Conservation (phyloP, 768 basidiomycete species). For the Mycena rosella region DNA sequence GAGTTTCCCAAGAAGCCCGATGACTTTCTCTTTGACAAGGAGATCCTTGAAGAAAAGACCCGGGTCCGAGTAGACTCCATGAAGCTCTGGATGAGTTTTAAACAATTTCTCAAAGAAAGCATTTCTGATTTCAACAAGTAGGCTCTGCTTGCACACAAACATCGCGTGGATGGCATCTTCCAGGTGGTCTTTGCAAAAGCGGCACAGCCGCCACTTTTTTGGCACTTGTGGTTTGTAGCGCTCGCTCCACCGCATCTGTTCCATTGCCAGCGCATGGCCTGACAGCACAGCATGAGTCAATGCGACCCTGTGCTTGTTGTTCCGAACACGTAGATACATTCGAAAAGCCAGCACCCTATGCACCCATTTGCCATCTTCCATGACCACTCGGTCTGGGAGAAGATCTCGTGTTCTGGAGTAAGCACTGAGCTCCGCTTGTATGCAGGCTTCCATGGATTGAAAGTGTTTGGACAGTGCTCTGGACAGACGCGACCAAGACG, state of each 20-base stretch:
- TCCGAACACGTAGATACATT: background rate
- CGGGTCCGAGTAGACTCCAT: background rate
- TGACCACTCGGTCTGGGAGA: background rate
- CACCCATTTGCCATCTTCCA: background rate
- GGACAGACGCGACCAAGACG: too few species aligned
- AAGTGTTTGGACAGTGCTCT: too few species aligned
- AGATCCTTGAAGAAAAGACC: conserved; percentile 8
- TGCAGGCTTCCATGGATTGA: conserved; percentile 1
- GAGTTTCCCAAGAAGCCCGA: conserved; percentile 11
- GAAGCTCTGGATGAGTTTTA: conserved; percentile 1
- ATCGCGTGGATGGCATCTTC: background rate
- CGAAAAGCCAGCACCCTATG: background rate
- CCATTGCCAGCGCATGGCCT: background rate
- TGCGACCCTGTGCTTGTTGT: background rate
- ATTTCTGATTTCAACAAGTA: background rate
- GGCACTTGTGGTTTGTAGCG: background rate
- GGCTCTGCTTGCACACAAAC: background rate
- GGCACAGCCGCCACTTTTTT: background rate
- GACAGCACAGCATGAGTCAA: background rate
- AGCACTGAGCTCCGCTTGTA: background rate
- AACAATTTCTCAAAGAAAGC: conserved; percentile 1
- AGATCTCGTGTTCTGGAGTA: background rate
- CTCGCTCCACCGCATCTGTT: background rate
- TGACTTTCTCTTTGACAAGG: conserved; percentile 1
- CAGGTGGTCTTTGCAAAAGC: background rate